Conservation (phyloP, 2,329 filamentous ascomycete genomes). For the Pseudogymnoascus sp. region DNA sequence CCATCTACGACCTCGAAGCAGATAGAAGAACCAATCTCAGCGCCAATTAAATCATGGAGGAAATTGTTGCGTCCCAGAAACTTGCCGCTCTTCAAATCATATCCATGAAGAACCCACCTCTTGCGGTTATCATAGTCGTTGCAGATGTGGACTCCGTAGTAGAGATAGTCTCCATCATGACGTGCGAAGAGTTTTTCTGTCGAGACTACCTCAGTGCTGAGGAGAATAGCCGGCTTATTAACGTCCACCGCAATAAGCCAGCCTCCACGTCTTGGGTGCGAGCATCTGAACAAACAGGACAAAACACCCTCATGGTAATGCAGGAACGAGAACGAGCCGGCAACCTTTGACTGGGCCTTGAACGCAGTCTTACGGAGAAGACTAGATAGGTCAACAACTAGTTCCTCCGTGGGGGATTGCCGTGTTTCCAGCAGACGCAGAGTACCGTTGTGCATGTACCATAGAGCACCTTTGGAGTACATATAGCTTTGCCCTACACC, state of each 20-base stretch:
- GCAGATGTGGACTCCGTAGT: constrained; percentile 58
- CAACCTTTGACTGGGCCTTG: constrained; percentile 23
- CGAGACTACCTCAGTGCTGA: constrained; percentile 36
- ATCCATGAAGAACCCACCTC: constrained; percentile 56
- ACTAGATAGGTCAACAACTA: constrained; percentile 46
- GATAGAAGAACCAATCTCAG: constrained; percentile 59
- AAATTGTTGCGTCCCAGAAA: constrained; percentile 41
- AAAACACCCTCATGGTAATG: constrained; percentile 51
- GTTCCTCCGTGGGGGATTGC: constrained; percentile 40
- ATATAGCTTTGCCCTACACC: constrained; percentile 54
- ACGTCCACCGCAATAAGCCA: constrained; percentile 50
- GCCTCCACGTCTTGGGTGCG: constrained; percentile 31
- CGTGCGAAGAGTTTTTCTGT: constrained; percentile 58
- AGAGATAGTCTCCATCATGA: constrained; percentile 54
- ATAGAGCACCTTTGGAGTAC: constrained; percentile 57
- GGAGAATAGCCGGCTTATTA: constrained; percentile 33
- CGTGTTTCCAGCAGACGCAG: constrained; percentile 56
- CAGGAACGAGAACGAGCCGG: constrained; percentile 46
- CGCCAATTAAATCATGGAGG: constrained; percentile 53
- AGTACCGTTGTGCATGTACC: constrained; percentile 47
- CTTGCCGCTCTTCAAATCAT: constrained; percentile 36
- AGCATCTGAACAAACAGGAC: constrained; percentile 48
- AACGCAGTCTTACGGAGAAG: constrained; percentile 27
- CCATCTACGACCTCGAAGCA: constrained; percentile 63
- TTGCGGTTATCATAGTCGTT: constrained; percentile 45